Base-by-base conservation (phyloP, 176 grass and related monocot genomes). In the Oryza punctata region DNA sequence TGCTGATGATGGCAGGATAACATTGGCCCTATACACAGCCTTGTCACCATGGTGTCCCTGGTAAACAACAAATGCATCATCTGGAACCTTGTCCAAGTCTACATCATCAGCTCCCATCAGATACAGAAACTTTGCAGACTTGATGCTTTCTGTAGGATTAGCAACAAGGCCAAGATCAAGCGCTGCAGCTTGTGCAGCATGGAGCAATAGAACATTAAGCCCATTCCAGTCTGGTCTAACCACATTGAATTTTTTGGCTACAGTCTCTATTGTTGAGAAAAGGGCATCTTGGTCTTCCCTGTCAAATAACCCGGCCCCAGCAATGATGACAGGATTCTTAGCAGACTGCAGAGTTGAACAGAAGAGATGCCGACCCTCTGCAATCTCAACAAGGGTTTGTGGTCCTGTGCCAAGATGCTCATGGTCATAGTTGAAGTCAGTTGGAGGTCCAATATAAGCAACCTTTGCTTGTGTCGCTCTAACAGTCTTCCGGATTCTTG, bases 21-120 rank as follows among this genome's bases (percentile, higher is more conserved):
- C 81, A 65, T 99, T 96, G 15, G 97, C 97, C 79, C 97, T 78
- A 61, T 96, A 96, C 23, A 96, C 97, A 43, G 91, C 83, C 70
- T 89, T 96, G 79, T 99, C 97, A 47, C 97, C 97, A 77, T 99
- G 97, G 78, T 99, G 97, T 35, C 97, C 97, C 67, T 99, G 97
- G 73, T 99, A 99, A 66, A 99, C 85, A 9, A 99, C 97, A 83
- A 99, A 96, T 63, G 93, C 87, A 86, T 99, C 97, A 45, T 94
- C 91, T 65, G 97, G 86, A 87, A 99, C 78, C 65, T 91, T 94
- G 47, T 96, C 93, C 71, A 99, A 85, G 81, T 70, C 79, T 64
- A 92, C 74, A 71, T 99, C 97, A 82, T 99, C 97, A 41, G 97
- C 93, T 70, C 97, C 97, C 97, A 99, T 96, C 80, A 99, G 82